A percentile compares a stretch with the other conserved stretches of the same genome.
phyloP scores from a whole-genome alignment of 768 basidiomycete genomes.

The Leccinum broughii region DNA sequence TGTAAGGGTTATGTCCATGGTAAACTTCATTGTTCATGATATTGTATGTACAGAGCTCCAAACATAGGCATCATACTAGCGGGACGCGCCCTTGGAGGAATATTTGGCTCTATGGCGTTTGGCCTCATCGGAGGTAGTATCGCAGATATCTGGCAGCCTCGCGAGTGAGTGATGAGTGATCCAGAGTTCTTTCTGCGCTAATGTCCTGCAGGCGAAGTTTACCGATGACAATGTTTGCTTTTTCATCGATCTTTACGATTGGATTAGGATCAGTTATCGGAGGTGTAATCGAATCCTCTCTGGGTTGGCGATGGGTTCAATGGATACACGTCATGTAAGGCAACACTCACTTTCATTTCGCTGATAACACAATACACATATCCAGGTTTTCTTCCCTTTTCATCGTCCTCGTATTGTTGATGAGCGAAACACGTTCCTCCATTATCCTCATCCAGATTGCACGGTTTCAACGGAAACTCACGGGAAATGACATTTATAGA shows the following conservation, averaged over 20 bases:
- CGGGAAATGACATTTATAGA: slow-evolving; percentile 59
- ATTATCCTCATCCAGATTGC: slow-evolving; percentile 73
- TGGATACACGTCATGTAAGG: slow-evolving; percentile 70
- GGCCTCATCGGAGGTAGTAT: no score
- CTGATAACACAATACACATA: background rate
- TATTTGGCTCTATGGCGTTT: no score
- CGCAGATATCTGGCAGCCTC: slow-evolving; percentile 33
- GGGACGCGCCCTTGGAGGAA: no score
- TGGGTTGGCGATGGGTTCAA: slow-evolving; percentile 81
- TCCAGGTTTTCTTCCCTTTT: slow-evolving; percentile 53
- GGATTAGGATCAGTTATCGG: no score
- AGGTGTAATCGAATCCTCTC: slow-evolving; percentile 45
- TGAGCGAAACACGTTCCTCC: slow-evolving; percentile 72
- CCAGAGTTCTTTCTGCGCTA: no score
- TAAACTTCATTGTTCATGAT: background rate
- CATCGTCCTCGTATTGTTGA: slow-evolving; percentile 49
- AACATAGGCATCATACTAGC: no score
- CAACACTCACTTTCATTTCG: background rate
- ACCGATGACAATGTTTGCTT: no score
- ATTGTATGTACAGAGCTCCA: no score
- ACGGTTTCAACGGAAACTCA: slow-evolving; percentile 58
- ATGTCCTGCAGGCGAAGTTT: no score
- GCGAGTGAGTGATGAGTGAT: slow-evolving; percentile 4
- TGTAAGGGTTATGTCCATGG: slow-evolving; percentile 22
- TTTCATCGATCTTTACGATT: no score